phyloP scores from a whole-genome alignment of 2,329 filamentous ascomycete genomes.

The Akanthomyces muscarius region DNA sequence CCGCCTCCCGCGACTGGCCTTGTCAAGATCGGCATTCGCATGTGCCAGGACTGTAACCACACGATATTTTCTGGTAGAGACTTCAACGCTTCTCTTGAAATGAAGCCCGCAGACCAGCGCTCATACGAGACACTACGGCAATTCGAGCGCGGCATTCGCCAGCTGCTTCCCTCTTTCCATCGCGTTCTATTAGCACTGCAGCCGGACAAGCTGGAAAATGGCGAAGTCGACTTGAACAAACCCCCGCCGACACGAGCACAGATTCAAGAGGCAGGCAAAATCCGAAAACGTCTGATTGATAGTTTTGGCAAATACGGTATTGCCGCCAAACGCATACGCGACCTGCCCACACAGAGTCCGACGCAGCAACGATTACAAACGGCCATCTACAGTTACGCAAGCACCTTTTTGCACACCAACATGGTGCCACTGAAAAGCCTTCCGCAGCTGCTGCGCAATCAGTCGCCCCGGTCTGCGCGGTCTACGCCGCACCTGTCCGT shows the following conservation, averaged over 20 bases:
- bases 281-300: conserved; percentile 84
- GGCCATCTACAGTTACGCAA: conserved; percentile 77
- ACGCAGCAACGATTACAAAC: conserved; percentile 74
- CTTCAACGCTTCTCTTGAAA: conserved; percentile 65
- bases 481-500: conserved; percentile 31
- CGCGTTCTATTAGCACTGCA: conserved; percentile 70
- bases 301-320: conserved; percentile 84
- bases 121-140: conserved; percentile 80
- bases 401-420: conserved; percentile 78
- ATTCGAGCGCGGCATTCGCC: conserved; percentile 80
- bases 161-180: conserved; percentile 81
- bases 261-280: conserved; percentile 80
- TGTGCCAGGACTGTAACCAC: conserved; percentile 82
- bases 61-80: conserved; percentile 65
- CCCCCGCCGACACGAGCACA: conserved; percentile 57
- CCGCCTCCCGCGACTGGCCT: conserved; percentile 37
- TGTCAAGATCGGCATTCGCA: conserved; percentile 74
- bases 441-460: conserved; percentile 57
- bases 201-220: conserved; percentile 38
- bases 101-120: conserved; percentile 69
- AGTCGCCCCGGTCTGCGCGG: conserved; percentile 31
- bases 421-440: conserved; percentile 83
- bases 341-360: conserved; percentile 67
- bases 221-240: conserved; percentile 35
- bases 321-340: conserved; percentile 75